A percentile compares a stretch with the other conserved stretches of the same genome.
Conservation (phyloP, 2,329 filamentous ascomycete genomes). For the Aspergillus unguis region DNA sequence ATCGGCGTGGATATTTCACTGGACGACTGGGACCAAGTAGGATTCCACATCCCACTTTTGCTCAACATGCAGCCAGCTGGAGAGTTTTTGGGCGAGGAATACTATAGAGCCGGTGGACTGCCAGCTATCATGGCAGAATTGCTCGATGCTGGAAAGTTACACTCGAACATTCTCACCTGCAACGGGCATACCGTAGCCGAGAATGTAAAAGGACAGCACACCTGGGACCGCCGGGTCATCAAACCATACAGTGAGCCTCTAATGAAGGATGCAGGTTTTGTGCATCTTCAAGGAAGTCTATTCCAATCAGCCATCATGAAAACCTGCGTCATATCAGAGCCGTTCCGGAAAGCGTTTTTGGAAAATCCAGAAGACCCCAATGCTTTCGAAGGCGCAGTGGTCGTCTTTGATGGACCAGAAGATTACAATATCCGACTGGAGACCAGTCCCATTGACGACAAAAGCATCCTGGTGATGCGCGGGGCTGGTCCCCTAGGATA, state of each 20-base stretch:
- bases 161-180: constrained; percentile 44
- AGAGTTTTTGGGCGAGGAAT: constrained; percentile 53
- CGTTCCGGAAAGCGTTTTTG: constrained; percentile 47
- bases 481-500: constrained; percentile 51
- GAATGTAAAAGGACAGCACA: constrained; percentile 45
- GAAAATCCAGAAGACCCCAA: constrained; percentile 46
- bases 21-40: constrained; percentile 54
- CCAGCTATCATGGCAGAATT: constrained; percentile 55
- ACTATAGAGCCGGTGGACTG: constrained; percentile 53
- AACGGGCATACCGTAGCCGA: constrained; percentile 48
- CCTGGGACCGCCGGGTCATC: constrained; percentile 52
- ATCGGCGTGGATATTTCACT: constrained; percentile 50
- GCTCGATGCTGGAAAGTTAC: constrained; percentile 47
- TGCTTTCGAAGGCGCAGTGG: constrained; percentile 48
- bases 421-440: constrained; percentile 48
- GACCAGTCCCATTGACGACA: constrained; percentile 38
- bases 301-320: constrained; percentile 56
- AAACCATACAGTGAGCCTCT: constrained; percentile 46
- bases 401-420: constrained; percentile 52
- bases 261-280: constrained; percentile 51
- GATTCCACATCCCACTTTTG: constrained; percentile 50
- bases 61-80: constrained; percentile 56
- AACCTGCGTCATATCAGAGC: constrained; percentile 49
- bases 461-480: constrained; percentile 50
- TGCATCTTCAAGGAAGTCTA: constrained; percentile 48